Evolutionary conservation across 345 rosid genomes (phyloP).

Genomic region (Turritis glabra): DNA sequence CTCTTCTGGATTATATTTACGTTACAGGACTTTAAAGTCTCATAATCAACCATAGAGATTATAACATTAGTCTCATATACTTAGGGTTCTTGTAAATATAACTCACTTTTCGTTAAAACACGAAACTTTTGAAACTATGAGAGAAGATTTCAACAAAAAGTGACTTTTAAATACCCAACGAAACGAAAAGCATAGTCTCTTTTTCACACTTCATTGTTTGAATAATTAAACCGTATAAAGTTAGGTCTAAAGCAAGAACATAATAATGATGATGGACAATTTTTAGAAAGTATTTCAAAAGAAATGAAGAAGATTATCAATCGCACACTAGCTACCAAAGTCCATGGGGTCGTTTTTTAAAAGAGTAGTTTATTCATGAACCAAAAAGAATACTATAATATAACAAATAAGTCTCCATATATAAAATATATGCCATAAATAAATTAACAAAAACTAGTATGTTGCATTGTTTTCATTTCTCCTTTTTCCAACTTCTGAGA

Average conservation of each 20-base stretch:
- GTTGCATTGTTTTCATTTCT: slow-evolving; percentile 7
- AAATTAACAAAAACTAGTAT: not conserved
- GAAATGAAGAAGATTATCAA: slow-evolving; percentile 14
- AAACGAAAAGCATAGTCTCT: slow-evolving; percentile 31
- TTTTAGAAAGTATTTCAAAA: slow-evolving; percentile 28
- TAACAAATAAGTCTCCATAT: slow-evolving; percentile 1
- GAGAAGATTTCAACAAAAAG: slow-evolving; percentile 37
- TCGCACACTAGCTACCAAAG: slow-evolving; percentile 22
- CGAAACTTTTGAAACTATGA: not conserved
- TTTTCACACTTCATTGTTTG: slow-evolving; percentile 35
- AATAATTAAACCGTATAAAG: slow-evolving; percentile 25
- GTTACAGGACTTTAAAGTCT: not conserved
- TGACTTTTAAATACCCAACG: slow-evolving; percentile 34
- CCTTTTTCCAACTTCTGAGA: not conserved
- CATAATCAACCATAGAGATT: not conserved
- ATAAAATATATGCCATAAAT: not conserved
- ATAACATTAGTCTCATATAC: not conserved
- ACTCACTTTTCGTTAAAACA: slow-evolving; percentile 1
- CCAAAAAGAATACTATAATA: slow-evolving; percentile 3
- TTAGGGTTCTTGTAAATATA: not conserved
- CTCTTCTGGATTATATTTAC: not conserved
- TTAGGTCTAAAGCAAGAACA: slow-evolving; percentile 32
- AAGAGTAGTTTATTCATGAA: slow-evolving; percentile 7
- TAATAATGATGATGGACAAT: slow-evolving; percentile 25
- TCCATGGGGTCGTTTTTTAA: slow-evolving; percentile 21